Base-by-base conservation (phyloP, 78 protist species). In the Dictyostelium brefeldianum region DNA sequence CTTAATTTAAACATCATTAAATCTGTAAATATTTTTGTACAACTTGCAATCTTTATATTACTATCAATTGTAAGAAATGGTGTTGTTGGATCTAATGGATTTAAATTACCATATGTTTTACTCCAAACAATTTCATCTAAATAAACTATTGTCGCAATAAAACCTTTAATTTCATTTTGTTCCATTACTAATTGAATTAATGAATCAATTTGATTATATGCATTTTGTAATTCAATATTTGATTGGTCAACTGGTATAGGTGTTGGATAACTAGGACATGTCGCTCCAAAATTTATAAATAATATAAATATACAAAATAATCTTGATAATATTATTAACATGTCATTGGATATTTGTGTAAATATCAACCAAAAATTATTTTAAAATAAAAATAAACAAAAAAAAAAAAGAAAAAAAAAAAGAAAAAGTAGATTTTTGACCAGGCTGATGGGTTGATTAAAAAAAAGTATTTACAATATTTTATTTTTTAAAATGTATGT, bases 1-100 rank as follows among this genome's bases (percentile, higher is more conserved):
- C 92, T 53, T 7, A 85, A 47, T 48, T 85, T 78, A 50, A 29
- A 75, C 92, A 85, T 85, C 83, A 75, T 85, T 22, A 85, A 36
- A 41, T 41, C 73, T 25, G 92, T 85, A 51, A 85, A 75, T 25
- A 79, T 14, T 48, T 85, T 85, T 10, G 92, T 85, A 27, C 57
- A 74, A 85, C 92, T 85, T 29, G 83, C 92, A 62, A 85, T 75
- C 48, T 73, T 85, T 48, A 85, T 51, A 75, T 75, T 53, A 46
- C 17, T 53, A 25, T 83, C 91, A 20, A 83, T 41, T 7, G 81
- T 73, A 6, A 83, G 36, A 9, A 71, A 75, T n/a, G 80, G 80
- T 8, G 91, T 56, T 15, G 4, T n/a, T 15, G 29, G 20, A 67
- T 83, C 59, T 57, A 74, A 27, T 43, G 91, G 91, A 46, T 83